Conservation (phyloP, 495 filamentous ascomycete genomes). For the Aspergillus heteromorphus region DNA sequence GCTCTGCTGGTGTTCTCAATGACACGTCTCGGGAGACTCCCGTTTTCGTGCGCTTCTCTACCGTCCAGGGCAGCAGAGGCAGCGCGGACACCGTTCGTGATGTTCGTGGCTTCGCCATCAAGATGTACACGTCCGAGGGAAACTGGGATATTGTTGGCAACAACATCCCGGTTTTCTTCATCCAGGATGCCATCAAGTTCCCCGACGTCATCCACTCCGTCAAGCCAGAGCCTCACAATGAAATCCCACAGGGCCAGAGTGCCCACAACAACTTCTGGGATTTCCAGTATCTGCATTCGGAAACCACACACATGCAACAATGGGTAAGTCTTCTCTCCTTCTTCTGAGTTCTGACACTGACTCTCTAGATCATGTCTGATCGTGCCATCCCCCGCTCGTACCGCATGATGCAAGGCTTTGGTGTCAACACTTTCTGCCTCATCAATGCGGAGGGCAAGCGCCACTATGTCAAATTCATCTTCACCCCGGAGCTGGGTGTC, state of each 20-base stretch:
- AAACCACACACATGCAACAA: conserved; percentile 80
- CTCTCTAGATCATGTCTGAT: conserved; percentile 61
- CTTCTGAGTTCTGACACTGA: background rate
- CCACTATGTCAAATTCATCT: conserved; percentile 80
- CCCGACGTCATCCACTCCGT: conserved; percentile 69
- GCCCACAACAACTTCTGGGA: conserved; percentile 64
- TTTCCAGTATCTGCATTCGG: conserved; percentile 51
- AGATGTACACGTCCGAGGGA: conserved; percentile 57
- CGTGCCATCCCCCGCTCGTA: conserved; percentile 73
- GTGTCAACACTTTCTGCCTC: conserved; percentile 78
- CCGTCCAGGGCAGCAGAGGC: conserved; percentile 71
- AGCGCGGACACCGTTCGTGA: conserved; percentile 78
- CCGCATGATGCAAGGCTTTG: conserved; percentile 90
- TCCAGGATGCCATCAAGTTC: conserved; percentile 69
- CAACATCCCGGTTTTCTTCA: conserved; percentile 71
- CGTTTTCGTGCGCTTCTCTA: conserved; percentile 77
- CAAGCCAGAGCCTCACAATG: conserved; percentile 79
- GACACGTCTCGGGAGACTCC: conserved; percentile 77
- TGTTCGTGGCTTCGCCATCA: conserved; percentile 76
- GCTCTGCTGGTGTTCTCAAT: conserved; percentile 66
- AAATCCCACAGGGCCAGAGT: conserved; percentile 56
- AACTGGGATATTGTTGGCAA: conserved; percentile 73
- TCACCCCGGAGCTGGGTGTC: conserved; percentile 70
- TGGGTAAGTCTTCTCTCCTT: conserved; percentile 47
- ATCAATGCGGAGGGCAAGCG: conserved; percentile 66